These are phyloP conservation scores for Pseudohalonectria lignicola DNA, from an alignment of 2,329 filamentous ascomycete species.

Conservation along the genomic window DNA sequence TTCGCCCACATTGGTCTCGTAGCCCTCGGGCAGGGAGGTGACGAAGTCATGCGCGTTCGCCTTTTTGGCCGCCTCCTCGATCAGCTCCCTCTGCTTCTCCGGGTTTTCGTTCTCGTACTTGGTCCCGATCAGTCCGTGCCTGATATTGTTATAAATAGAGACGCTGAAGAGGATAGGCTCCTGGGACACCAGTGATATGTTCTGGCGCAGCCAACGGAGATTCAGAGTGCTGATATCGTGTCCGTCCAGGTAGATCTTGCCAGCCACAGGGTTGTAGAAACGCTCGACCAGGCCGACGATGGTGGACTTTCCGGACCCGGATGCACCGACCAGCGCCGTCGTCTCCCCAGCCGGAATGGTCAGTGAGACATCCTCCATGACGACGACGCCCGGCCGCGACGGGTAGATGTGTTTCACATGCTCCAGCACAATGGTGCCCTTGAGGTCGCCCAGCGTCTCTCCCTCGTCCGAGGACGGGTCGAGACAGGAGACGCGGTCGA, in stretches of 20 bases:
- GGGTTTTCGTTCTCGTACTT: conserved; percentile 56
- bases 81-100: conserved; percentile 57
- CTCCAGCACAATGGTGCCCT: conserved; percentile 70
- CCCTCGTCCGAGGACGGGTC: conserved; percentile 65
- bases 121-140: conserved; percentile 83
- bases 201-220: conserved; percentile 80
- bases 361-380: conserved; percentile 77
- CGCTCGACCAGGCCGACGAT: conserved; percentile 88
- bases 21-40: conserved; percentile 68
- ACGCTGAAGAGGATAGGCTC: conserved; percentile 86
- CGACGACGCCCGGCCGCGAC: conserved; percentile 77
- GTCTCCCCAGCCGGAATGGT: conserved; percentile 80
- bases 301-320: conserved; percentile 89
- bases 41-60: conserved; percentile 95
- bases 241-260: conserved; percentile 70
- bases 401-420: conserved; percentile 91
- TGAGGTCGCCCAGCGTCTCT: conserved; percentile 58
- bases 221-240: conserved; percentile 74
- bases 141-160: conserved; percentile 82
- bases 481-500: conserved; percentile 76
- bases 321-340: conserved; percentile 87
- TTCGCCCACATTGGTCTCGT: conserved; percentile 92
- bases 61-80: conserved; percentile 75
- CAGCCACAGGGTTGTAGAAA: conserved; percentile 84
- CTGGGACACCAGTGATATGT: conserved; percentile 86